phyloP scores from a whole-genome alignment of 2,329 filamentous ascomycete genomes.

The Clonostachys byssicola region DNA sequence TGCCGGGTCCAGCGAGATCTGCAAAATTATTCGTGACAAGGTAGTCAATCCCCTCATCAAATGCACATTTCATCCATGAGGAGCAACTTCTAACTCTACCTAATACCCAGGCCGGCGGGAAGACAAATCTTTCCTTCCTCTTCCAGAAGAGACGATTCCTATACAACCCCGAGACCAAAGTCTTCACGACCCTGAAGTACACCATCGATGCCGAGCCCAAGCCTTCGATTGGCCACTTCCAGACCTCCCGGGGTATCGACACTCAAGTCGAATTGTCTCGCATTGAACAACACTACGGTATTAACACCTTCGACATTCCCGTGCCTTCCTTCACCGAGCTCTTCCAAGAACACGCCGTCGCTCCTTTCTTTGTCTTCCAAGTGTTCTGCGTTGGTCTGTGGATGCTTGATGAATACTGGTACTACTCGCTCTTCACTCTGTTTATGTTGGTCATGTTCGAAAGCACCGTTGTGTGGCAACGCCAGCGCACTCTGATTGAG shows the following conservation, averaged over 20 bases:
- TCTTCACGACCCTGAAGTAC: slow-evolving; percentile 81
- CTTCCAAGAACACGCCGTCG: slow-evolving; percentile 97
- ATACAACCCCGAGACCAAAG: slow-evolving; percentile 65
- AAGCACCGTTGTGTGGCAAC: slow-evolving; percentile 98
- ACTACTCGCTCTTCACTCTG: slow-evolving; percentile 97
- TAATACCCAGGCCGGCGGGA: slow-evolving; percentile 60
- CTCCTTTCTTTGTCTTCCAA: slow-evolving; percentile 99
- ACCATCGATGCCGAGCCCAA: slow-evolving; percentile 82
- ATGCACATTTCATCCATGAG: neutral
- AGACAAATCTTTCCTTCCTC: slow-evolving; percentile 78
- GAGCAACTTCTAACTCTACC: neutral
- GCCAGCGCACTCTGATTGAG: slow-evolving; percentile 90
- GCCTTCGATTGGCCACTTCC: slow-evolving; percentile 73
- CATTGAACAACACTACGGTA: slow-evolving; percentile 88
- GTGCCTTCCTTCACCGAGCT: slow-evolving; percentile 93
- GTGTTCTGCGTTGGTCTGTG: slow-evolving; percentile 97
- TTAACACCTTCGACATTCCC: slow-evolving; percentile 96
- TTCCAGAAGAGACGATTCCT: slow-evolving; percentile 98
- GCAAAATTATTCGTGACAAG: slow-evolving; percentile 72
- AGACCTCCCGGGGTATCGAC: slow-evolving; percentile 71
- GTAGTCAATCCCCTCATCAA: slow-evolving; percentile 24
- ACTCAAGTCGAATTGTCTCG: slow-evolving; percentile 72
- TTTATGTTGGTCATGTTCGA: slow-evolving; percentile 98
- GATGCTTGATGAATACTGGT: slow-evolving; percentile 99
- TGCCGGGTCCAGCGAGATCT: slow-evolving; percentile 86